Evolutionary conservation across 345 rosid genomes (phyloP), one percentile per base, ranked within the genome.

Genomic region (Euphorbia pulcherrima): DNA sequence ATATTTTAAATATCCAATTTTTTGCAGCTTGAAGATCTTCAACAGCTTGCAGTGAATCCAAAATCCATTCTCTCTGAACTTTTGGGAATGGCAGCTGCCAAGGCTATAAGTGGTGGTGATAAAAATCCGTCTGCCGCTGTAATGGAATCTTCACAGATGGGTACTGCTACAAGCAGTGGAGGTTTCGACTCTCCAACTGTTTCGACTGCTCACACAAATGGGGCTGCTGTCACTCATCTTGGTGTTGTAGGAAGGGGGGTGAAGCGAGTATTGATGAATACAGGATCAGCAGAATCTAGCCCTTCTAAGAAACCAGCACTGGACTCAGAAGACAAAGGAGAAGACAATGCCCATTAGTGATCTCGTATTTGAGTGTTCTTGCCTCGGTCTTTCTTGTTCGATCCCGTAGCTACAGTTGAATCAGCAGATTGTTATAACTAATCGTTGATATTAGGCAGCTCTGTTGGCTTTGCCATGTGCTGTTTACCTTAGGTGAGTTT

Each of bases 211-310:
- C 95, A 88, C 64, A 85, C 95, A 6, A 87, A 83, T 60, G 87
- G 82, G 60, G 79, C 74, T 51, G 79, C 74, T 55, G 96, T 94
- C 61, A 91, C 95, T 3, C 79, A 91, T 75, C 82, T 94, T 58
- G 99, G 99, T 18, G 86, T 87, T 5, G 96, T 91, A 52, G 99
- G 97, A 77, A 85, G 97, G 83, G 99, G 97, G 47, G 95, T 88
- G 60, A 94, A 94, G 72, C 89, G 96, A 54, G 96, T 91, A 57
- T 68, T 81, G 75, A 79, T 56, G 80, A 82, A 74, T 68, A 46
- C 89, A 29, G 62, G 61, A 27, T 41, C 89, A 4, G 71, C 74
- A 30, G 87, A 82, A 29, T 85, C 95, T 50, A 85, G 76, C 69
- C 67, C 85, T 33, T 5, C 52, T 7, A 94, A 94, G 95, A 94